A percentile compares a stretch with the other conserved stretches of the same genome.
phyloP scores from a whole-genome alignment of 139 green algal genomes.

The Chlamydomonas asymmetrica region DNA sequence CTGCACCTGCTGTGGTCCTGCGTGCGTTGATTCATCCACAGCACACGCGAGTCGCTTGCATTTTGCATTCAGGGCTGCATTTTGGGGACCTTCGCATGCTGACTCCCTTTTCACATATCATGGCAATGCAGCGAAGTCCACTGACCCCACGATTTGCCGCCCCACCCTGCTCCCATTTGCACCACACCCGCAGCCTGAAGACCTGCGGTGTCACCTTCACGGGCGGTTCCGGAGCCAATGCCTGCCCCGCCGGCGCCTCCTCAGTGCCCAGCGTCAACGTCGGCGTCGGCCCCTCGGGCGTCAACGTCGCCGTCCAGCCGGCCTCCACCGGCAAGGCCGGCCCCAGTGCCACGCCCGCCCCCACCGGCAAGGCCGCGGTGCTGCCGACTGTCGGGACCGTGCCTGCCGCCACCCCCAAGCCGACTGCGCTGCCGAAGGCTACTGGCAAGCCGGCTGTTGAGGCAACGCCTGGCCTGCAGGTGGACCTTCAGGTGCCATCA shows the following conservation, averaged over 20 bases:
- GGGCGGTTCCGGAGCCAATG: not conserved
- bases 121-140: not conserved
- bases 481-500: too few relatives aligned
- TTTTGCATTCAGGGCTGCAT: too few relatives aligned
- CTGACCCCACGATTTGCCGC: not conserved
- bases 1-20: not conserved
- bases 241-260: not conserved
- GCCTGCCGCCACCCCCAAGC: too few relatives aligned
- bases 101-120: not conserved
- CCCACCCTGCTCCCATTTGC: not conserved
- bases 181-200: constrained; percentile 14
- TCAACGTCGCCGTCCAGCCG: not conserved
- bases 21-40: not conserved
- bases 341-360: too few relatives aligned
- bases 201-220: constrained; percentile 10
- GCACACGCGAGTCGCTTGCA: not conserved
- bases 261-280: constrained; percentile 5
- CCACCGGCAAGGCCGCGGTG: too few relatives aligned
- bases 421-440: too few relatives aligned
- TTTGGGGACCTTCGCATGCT: not conserved
- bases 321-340: constrained; percentile 8
- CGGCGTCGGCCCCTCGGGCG: not conserved
- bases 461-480: too few relatives aligned
- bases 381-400: too few relatives aligned
- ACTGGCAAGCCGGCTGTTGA: too few relatives aligned